Evolutionary conservation across 192 early-diverging fungal genomes (phyloP), one percentile per base, ranked within the genome.

Genomic region (Coemansia javaensis): DNA sequence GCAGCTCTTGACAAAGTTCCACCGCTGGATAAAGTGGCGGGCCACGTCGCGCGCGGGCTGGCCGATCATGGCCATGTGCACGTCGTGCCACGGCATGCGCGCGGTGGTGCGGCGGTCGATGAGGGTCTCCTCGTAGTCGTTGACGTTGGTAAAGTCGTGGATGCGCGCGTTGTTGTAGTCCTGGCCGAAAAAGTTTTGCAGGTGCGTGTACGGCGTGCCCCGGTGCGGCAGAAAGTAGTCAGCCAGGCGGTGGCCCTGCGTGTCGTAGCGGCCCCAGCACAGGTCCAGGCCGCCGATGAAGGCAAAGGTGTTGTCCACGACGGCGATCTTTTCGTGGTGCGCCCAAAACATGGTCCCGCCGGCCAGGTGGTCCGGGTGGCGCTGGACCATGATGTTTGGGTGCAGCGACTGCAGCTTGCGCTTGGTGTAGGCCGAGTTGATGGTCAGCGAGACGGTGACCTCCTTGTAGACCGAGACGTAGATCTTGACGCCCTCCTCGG

Each of bases 41-140:
- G 85, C 84, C 28, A 91, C 78, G 50, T 92, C 90, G 12, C 82
- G 77, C 20, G 86, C 88, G 4, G 90, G 84, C 53, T 69, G 79
- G 34, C 89, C 90, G 6, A 87, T 73, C 56, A 92, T 80, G 36
- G 79, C 87, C 53, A 89, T 77, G 13, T 83, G 82, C 23, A 92
- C 75, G 42, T 92, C 90, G 59, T 92, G 90, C 90, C 90, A 92
- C 16, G 90, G 89, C 90, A 90, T 89, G 50, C 90, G 80, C 11
- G 85, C 61, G 12, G 69, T 67, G 25, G 55, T 62, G 47, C 68
- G 56, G 18, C 81, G 70, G 38, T 76, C 57, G 15, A 84, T 77
- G 32, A 79, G 45, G 18, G 68, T 72, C 28, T 70, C 61, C 40
- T 63, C 59, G 40, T 63, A 65, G 42, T 77, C 65, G 55, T 78